Base-by-base conservation (phyloP, 2,329 filamentous ascomycete genomes). In the Alternaria hordeiaustralica region DNA sequence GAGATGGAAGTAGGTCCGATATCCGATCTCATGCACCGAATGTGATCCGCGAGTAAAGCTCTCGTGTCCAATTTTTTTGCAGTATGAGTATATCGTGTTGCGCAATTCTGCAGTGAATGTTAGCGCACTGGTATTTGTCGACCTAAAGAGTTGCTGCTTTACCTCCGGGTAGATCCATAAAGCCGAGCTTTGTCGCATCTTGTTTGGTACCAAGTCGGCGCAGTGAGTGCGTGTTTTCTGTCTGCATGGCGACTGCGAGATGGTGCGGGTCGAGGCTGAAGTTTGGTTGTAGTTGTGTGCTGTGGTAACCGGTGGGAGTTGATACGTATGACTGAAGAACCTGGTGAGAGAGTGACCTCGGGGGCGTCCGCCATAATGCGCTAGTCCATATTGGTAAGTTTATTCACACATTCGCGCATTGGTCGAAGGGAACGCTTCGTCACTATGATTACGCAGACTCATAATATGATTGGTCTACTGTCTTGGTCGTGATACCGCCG, bases 11-110 rank as follows among this genome's bases (percentile, higher is more conserved):
- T 41, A 41, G 36, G 36, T 18, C 0, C 36, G 15, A 41, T 41
- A 11, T 18, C 36, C 36, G 4, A 41, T 41, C 5, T 41, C 36
- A 3, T 41, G 2, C 36, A 41, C 36, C n/a, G 3, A 41, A 41
- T 0, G n/a, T 18, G 36, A 18, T 18, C 0, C 1, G 36, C 36
- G 36, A 41, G 2, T 41, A 6, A 41, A 41, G 36, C n/a, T 41
- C 9, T 41, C n/a, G n/a, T 11, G 0, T 18, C 1, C n/a, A 41
- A 0, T 0, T 41, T 3, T 41, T 1, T 41, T 18, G 5, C 36
- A 41, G 5, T 41, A 41, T 41, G 36, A 18, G 9, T 41, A 41
- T 41, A 41, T 41, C 1, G 36, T 41, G 36, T 41, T 41, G 36
- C 36, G 36, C 36, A 41, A 2, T 41, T 41, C 36, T 41, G 0